Evolutionary conservation across 345 rosid genomes (phyloP), one percentile per base, ranked within the genome.

Genomic region (Bruguiera sexangula): DNA sequence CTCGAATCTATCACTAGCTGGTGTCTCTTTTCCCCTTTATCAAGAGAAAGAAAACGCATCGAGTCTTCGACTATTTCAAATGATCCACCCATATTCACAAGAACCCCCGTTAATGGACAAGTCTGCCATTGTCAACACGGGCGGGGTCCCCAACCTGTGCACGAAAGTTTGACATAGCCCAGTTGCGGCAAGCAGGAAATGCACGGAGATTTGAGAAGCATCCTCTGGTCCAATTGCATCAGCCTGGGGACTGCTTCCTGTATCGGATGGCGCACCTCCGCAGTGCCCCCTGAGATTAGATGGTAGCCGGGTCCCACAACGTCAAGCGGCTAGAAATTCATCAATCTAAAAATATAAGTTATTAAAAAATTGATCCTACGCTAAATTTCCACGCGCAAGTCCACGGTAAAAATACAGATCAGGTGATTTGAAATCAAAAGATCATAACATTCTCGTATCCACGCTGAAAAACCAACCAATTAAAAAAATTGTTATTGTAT

Each of bases 111-210:
- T 84, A 51, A 88, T 74, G 4, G 32, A 81, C 60, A 86, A 86
- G 67, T 92, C 91, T 31, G 92, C 80, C 16, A 82, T 61, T 8
- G 84, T 88, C 57, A 92, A 70, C 73, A 87, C 79, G 8, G 98
- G 89, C 66, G 63, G 76, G 27, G 82, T 67, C 62, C 96, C 98
- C 55, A 90, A 87, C 93, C 93, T 86, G 75, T 79, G 87, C 11
- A 91, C 66, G 63, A 86, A 89, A 30, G 79, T 84, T 67, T 82
- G 50, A 91, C 91, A 11, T 87, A 31, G 88, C 82, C 91, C 96
- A 91, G 3, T 6, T 29, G 74, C 80, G 54, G 81, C 85, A 86
- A 69, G 75, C 84, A 7, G 96, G 91, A 31, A 79, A 73, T 63
- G 65, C 79, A 5, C 86, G 79, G 66, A 60, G 85, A 22, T 32